phyloP scores from a whole-genome alignment of 176 grass and related monocot species.

The Pontederia paniculata region DNA sequence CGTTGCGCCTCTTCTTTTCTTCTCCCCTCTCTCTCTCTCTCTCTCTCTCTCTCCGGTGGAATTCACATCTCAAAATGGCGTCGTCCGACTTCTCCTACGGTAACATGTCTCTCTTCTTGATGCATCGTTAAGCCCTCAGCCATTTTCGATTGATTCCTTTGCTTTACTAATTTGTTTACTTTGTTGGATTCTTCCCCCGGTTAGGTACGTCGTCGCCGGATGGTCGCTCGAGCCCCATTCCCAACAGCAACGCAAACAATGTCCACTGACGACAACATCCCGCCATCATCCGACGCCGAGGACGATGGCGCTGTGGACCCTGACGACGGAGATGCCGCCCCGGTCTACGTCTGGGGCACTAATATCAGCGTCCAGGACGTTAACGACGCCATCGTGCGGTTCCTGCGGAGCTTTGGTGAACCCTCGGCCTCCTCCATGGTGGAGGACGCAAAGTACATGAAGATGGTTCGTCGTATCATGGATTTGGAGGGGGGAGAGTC shows the following conservation, averaged over 20 bases:
- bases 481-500: slow-evolving; percentile 83
- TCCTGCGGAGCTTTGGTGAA: slow-evolving; percentile 84
- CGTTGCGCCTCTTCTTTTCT: slow-evolving; percentile 10
- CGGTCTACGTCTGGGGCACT: slow-evolving; percentile 91
- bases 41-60: background rate
- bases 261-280: slow-evolving; percentile 69
- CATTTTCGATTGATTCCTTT: background rate
- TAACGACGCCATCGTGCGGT: slow-evolving; percentile 80
- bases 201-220: slow-evolving; percentile 47
- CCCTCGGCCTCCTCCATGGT: slow-evolving; percentile 35
- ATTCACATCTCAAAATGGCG: slow-evolving; percentile 40
- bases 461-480: slow-evolving; percentile 73
- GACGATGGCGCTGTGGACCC: slow-evolving; percentile 42
- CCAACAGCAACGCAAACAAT: slow-evolving; percentile 59
- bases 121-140: background rate
- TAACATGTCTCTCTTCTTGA: slow-evolving; percentile 5
- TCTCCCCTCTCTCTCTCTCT: slow-evolving; percentile 4
- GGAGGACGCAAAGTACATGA: slow-evolving; percentile 98
- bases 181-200: background rate
- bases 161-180: background rate
- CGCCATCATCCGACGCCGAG: slow-evolving; percentile 49
- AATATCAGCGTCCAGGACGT: slow-evolving; percentile 98
- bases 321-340: slow-evolving; percentile 43
- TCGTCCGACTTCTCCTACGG: slow-evolving; percentile 35
- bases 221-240: slow-evolving; percentile 47